Percentiles rank a stretch among this genome's conserved stretches.
Conservation (phyloP, 768 basidiomycete species). For the Tubosaeta sp. region DNA sequence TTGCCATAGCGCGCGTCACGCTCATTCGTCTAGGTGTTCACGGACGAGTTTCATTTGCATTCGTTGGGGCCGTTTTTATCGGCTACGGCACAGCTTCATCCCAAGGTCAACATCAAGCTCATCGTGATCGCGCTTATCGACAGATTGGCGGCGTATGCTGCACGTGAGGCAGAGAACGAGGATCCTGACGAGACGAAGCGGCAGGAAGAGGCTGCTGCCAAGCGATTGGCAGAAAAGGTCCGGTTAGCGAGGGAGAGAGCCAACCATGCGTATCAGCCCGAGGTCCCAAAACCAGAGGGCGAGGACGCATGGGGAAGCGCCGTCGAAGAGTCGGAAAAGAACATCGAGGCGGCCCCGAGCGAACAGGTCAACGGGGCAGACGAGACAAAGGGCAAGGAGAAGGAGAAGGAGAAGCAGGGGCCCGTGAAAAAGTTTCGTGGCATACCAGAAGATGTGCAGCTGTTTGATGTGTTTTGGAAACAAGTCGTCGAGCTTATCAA, state of each 20-base stretch:
- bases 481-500: constrained; percentile 98
- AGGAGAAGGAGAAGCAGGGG: constrained; percentile 62
- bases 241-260: constrained; percentile 63
- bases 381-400: constrained; percentile 44
- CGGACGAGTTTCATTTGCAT: constrained; percentile 97
- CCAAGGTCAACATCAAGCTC: constrained; percentile 97
- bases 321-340: constrained; percentile 20
- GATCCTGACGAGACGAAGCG: constrained; percentile 90
- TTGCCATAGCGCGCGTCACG: not conserved
- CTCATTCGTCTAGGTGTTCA: constrained; percentile 70
- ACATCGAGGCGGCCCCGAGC: not conserved
- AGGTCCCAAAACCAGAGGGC: constrained; percentile 11
- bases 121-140: constrained; percentile 98
- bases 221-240: constrained; percentile 83
- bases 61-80: constrained; percentile 94
- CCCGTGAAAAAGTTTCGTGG: constrained; percentile 85
- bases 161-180: constrained; percentile 94
- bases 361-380: constrained; percentile 20
- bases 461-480: constrained; percentile 99
- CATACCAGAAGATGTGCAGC: constrained; percentile 87
- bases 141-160: constrained; percentile 91
- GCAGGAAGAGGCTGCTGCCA: constrained; percentile 91
- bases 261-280: constrained; percentile 44
- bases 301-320: constrained; percentile 27
- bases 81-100: constrained; percentile 93